Conservation (phyloP, 345 rosid species). For the Pistacia atlantica region DNA sequence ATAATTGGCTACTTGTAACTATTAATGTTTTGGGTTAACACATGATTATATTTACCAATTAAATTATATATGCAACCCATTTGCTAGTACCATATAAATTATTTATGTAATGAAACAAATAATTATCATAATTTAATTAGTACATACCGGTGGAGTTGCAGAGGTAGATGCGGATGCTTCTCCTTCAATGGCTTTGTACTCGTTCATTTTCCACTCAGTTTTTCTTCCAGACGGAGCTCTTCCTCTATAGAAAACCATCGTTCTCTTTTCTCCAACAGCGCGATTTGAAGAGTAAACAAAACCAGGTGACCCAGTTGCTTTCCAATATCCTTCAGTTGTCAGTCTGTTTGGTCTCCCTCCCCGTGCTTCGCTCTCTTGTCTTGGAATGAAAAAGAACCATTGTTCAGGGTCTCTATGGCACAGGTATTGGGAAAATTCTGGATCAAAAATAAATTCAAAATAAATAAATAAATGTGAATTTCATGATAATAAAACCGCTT, state of each 20-base stretch:
- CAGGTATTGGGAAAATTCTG: constrained; percentile 31
- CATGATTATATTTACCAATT: neutral
- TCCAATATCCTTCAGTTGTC: constrained; percentile 23
- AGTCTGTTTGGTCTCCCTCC: constrained; percentile 44
- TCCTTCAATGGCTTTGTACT: constrained; percentile 30
- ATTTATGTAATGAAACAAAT: too few relatives aligned
- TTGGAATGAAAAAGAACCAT: constrained; percentile 53
- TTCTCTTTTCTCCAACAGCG: constrained; percentile 37
- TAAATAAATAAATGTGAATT: neutral
- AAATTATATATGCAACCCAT: too few relatives aligned
- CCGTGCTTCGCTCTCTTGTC: constrained; percentile 36
- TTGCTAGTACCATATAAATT: too few relatives aligned
- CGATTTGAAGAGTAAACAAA: constrained; percentile 29
- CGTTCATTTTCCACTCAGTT: constrained; percentile 54
- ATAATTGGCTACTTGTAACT: neutral
- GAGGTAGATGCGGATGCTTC: constrained; percentile 11
- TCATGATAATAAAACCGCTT: neutral
- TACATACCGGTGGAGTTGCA: neutral
- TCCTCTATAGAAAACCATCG: constrained; percentile 50
- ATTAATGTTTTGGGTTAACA: too few relatives aligned
- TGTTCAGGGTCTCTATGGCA: constrained; percentile 36
- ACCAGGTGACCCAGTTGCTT: too few relatives aligned
- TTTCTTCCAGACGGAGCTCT: constrained; percentile 43
- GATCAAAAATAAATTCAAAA: neutral
- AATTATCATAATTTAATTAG: neutral